phyloP scores from a whole-genome alignment of 73 alveolate species.

The Effrenium voratum region DNA sequence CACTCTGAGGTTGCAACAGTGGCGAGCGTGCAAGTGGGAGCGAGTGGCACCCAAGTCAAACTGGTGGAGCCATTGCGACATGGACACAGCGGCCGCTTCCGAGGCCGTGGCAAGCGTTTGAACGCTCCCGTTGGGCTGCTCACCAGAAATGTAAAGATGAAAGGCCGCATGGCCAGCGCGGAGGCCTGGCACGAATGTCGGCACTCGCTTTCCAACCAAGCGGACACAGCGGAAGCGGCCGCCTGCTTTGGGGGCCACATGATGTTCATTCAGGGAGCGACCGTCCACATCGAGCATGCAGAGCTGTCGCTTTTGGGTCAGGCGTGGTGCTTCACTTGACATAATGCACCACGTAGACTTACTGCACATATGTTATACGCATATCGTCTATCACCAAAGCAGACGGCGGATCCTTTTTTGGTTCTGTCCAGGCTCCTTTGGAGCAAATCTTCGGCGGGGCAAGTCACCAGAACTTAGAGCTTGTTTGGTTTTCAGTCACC shows the following conservation, averaged over 20 bases:
- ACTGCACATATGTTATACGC: slow-evolving; percentile 10
- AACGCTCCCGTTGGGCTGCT: slow-evolving; percentile 47
- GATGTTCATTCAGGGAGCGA: slow-evolving; percentile 29
- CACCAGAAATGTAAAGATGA: neutral
- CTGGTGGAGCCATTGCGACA: neutral
- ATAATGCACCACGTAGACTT: neutral
- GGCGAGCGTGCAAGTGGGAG: neutral
- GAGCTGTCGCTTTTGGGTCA: slow-evolving; percentile 20
- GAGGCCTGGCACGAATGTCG: slow-evolving; percentile 4
- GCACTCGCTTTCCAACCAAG: neutral
- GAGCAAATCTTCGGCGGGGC: no score
- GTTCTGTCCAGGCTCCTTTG: neutral
- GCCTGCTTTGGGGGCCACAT: neutral
- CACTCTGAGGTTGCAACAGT: neutral
- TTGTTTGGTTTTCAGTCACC: no score
- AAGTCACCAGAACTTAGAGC: no score
- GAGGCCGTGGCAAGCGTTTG: neutral
- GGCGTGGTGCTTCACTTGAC: neutral
- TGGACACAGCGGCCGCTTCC: neutral
- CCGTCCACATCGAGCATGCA: slow-evolving; percentile 44
- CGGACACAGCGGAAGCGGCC: neutral
- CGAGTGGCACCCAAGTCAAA: neutral
- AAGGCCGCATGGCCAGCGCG: neutral
- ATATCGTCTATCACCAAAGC: neutral
- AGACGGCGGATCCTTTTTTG: neutral